Conservation (phyloP, 495 filamentous ascomycete genomes). For the Neurospora sp. region DNA sequence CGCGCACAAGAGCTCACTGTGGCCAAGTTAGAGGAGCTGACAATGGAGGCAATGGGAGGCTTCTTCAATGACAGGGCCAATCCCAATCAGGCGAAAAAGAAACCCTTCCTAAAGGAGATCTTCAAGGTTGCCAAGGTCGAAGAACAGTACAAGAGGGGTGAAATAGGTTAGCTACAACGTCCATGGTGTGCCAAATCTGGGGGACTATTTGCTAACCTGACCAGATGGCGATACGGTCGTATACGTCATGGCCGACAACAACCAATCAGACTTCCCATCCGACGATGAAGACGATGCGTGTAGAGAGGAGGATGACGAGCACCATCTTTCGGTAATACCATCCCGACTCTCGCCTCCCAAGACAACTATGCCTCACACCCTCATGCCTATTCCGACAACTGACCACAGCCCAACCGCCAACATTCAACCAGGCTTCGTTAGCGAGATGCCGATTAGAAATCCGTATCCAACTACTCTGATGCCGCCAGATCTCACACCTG, state of each 20-base stretch:
- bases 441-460: constrained; percentile 19
- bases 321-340: constrained; percentile 3
- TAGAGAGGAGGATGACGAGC: constrained; percentile 18
- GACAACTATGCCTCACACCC: constrained; percentile 11
- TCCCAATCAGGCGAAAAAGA: constrained; percentile 32
- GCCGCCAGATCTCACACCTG: constrained; percentile 17
- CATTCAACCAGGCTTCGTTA: constrained; percentile 20
- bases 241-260: constrained; percentile 29
- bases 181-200: neutral
- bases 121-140: constrained; percentile 57
- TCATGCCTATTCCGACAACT: constrained; percentile 19
- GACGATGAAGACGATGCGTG: constrained; percentile 23
- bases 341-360: constrained; percentile 17
- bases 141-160: constrained; percentile 47
- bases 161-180: constrained; percentile 43
- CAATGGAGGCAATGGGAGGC: constrained; percentile 33
- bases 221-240: constrained; percentile 30
- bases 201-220: constrained; percentile 4
- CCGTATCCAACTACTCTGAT: constrained; percentile 19
- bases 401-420: constrained; percentile 22
- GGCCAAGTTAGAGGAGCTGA: constrained; percentile 34
- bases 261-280: constrained; percentile 18
- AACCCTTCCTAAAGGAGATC: constrained; percentile 48
- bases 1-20: constrained; percentile 31
- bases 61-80: constrained; percentile 37